phyloP scores from a whole-genome alignment of 106 monocot species.

The Alisma plantagoaquatica region DNA sequence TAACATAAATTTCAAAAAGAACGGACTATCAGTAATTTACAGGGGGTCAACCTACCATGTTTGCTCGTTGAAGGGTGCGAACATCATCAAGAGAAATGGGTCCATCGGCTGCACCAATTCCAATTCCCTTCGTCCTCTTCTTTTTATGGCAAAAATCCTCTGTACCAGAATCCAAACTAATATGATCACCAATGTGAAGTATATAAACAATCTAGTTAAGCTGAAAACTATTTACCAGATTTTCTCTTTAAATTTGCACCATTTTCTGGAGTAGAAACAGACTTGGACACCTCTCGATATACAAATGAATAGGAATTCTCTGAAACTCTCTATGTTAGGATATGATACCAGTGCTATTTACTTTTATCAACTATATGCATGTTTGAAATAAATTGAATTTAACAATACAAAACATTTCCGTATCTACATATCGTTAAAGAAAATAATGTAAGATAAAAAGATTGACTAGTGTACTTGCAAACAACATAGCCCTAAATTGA shows the following conservation, averaged over 20 bases:
- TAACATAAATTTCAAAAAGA: background rate
- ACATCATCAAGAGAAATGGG: slow-evolving; percentile 96
- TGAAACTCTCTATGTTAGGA: no score
- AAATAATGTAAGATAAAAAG: slow-evolving; percentile 7
- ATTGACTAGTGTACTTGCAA: background rate
- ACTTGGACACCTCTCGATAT: slow-evolving; percentile 63
- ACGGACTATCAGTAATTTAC: background rate
- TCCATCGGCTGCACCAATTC: slow-evolving; percentile 87
- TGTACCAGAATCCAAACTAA: background rate
- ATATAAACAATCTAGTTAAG: background rate
- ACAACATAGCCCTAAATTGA: background rate
- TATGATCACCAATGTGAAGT: no score
- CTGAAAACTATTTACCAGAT: slow-evolving; percentile 30
- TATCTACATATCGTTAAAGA: background rate
- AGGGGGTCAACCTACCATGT: slow-evolving; percentile 63
- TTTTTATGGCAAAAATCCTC: slow-evolving; percentile 42
- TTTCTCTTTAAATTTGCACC: slow-evolving; percentile 53
- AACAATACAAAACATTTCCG: no score
- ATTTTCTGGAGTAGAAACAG: slow-evolving; percentile 16
- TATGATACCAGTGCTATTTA: no score
- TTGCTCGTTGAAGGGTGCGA: slow-evolving; percentile 85
- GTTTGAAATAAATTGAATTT: no score
- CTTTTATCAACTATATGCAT: no score
- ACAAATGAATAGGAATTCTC: slow-evolving; percentile 87
- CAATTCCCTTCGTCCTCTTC: slow-evolving; percentile 92